Conservation (phyloP, 1,284 basidiomycete genomes). For the Chondrostereum purpureum region DNA sequence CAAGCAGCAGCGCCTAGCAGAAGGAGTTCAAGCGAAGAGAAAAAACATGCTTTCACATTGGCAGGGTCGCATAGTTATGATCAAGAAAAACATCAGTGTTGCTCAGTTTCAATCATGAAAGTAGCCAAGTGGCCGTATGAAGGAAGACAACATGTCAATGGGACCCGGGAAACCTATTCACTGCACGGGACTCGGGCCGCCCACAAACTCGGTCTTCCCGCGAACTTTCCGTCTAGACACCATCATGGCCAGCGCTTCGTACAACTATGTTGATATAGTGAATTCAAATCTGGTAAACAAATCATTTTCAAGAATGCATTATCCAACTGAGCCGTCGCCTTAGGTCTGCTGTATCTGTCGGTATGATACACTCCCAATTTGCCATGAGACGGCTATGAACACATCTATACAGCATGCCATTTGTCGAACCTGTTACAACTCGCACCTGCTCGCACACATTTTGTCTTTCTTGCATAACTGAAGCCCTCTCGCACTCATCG, state of each 20-base stretch:
- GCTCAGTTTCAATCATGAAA: no score
- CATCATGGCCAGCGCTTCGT: slow-evolving; percentile 13
- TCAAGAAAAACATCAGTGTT: no score
- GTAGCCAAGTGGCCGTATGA: no score
- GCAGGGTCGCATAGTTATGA: no score
- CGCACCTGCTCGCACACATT: slow-evolving; percentile 79
- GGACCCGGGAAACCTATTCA: no score
- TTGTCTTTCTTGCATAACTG: slow-evolving; percentile 68
- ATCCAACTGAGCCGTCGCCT: slow-evolving; percentile 5
- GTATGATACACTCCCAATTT: slow-evolving; percentile 34
- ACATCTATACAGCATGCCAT: slow-evolving; percentile 47
- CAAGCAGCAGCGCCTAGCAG: no score
- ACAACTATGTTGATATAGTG: slow-evolving; percentile 46
- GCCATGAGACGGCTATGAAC: background rate
- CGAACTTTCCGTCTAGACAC: no score
- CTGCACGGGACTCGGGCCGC: no score
- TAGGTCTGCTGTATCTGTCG: slow-evolving; percentile 82
- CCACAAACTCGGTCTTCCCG: no score
- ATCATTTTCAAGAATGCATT: slow-evolving; percentile 3
- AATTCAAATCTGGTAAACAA: slow-evolving; percentile 58
- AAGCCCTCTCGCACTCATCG: slow-evolving; percentile 53
- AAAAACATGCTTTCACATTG: no score
- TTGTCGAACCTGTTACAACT: slow-evolving; percentile 68
- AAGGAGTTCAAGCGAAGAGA: no score
- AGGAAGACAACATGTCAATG: no score